phyloP scores from a whole-genome alignment of 139 green algal genomes.

The Chlamydomonas sp. region DNA sequence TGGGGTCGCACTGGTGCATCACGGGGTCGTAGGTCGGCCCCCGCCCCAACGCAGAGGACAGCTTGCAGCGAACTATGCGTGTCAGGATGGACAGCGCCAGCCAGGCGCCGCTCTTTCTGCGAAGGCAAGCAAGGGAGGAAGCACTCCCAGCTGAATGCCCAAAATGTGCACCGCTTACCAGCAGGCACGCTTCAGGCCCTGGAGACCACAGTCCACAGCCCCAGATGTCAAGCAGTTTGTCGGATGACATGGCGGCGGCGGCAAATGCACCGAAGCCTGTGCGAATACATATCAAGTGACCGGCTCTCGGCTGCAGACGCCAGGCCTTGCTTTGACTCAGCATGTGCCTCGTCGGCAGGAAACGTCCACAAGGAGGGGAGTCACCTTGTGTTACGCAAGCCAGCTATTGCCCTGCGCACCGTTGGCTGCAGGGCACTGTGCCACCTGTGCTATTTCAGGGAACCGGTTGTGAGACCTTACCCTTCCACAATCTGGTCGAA shows the following conservation, averaged over 20 bases:
- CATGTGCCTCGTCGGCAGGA: too few species aligned
- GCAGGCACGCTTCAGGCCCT: background rate
- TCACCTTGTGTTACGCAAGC: too few species aligned
- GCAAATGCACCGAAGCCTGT: background rate
- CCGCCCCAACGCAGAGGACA: slow-evolving; percentile 4
- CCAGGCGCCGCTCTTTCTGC: background rate
- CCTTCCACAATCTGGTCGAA: background rate
- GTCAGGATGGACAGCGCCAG: background rate
- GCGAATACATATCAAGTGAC: background rate
- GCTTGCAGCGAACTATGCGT: background rate
- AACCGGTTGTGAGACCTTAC: background rate
- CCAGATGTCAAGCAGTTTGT: background rate
- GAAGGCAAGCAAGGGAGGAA: background rate
- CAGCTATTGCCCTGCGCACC: background rate
- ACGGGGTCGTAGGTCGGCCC: slow-evolving; percentile 3
- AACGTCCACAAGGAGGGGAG: too few species aligned
- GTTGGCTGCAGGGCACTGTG: slow-evolving; percentile 10
- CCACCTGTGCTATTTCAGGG: slow-evolving; percentile 14
- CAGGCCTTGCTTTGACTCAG: too few species aligned
- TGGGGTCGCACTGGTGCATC: background rate
- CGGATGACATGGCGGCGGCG: background rate
- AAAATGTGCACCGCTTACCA: background rate
- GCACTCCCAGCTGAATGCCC: background rate
- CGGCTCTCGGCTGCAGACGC: too few species aligned
- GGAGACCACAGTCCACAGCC: too few species aligned